Percentiles rank a stretch among this genome's conserved stretches.
phyloP scores from a whole-genome alignment of 1,284 basidiomycete species.

The Apiotrichum laibachii region DNA sequence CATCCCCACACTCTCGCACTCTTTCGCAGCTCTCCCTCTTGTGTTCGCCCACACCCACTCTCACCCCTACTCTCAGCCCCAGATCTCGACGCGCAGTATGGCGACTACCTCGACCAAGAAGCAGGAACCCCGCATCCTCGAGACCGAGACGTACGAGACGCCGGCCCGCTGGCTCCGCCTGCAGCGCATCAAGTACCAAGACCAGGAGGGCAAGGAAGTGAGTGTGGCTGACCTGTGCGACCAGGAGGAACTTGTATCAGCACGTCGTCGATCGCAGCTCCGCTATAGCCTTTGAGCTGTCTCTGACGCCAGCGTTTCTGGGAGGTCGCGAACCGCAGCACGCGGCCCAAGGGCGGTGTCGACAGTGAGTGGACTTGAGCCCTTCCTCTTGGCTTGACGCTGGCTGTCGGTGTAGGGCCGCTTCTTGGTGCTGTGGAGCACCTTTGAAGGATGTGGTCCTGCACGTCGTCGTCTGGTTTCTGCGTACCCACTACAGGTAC shows the following conservation, averaged over 20 bases:
- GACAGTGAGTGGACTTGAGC: constrained; percentile 63
- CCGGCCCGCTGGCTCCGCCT: constrained; percentile 49
- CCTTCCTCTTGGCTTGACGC: too few species aligned
- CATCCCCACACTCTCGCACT: too few species aligned
- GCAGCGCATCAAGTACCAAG: constrained; percentile 62
- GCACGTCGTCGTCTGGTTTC: too few species aligned
- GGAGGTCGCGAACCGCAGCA: constrained; percentile 81
- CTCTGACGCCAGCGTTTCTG: constrained; percentile 62
- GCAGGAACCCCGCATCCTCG: constrained; percentile 23
- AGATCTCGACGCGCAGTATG: too few species aligned
- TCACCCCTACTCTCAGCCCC: too few species aligned
- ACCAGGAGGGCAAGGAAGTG: constrained; percentile 71
- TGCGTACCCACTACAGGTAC: too few species aligned
- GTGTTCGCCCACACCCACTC: too few species aligned
- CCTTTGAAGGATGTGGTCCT: too few species aligned
- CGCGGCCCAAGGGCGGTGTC: constrained; percentile 66
- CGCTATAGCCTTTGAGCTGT: too few species aligned
- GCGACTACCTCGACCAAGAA: neutral
- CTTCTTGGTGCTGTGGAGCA: too few species aligned
- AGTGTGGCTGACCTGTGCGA: constrained; percentile 14
- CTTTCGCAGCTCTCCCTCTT: too few species aligned
- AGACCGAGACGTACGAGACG: constrained; percentile 35
- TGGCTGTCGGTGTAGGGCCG: too few species aligned
- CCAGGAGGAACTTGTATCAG: neutral
- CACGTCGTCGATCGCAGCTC: neutral